A percentile compares a stretch with the other conserved stretches of the same genome.
phyloP scores from a whole-genome alignment of 352 stramenopile species.

The Hyaloperonospora arabidopsidis region DNA sequence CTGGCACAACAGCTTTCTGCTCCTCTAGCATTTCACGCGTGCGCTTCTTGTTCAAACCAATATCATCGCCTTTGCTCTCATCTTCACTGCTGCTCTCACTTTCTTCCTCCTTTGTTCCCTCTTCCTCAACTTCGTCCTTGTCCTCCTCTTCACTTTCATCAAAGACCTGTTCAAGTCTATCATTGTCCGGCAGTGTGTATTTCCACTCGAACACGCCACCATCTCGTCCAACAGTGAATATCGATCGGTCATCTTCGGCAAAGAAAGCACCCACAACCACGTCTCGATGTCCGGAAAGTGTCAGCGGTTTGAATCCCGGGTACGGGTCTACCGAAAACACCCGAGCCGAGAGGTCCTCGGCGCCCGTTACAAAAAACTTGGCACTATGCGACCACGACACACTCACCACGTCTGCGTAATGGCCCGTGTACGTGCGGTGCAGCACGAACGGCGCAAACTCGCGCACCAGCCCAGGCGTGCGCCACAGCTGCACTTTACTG shows the following conservation, averaged over 20 bases:
- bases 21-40: slow-evolving; percentile 24
- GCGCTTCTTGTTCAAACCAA: slow-evolving; percentile 16
- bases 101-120: slow-evolving; percentile 21
- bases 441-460: slow-evolving; percentile 89
- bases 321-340: slow-evolving; percentile 79
- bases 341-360: slow-evolving; percentile 82
- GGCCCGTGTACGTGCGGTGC: slow-evolving; percentile 81
- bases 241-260: slow-evolving; percentile 56
- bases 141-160: slow-evolving; percentile 30
- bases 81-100: slow-evolving; percentile 11
- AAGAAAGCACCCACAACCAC: slow-evolving; percentile 85
- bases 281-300: slow-evolving; percentile 85
- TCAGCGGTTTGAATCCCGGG: slow-evolving; percentile 73
- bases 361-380: slow-evolving; percentile 86
- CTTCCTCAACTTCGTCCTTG: slow-evolving; percentile 18
- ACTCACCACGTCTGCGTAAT: slow-evolving; percentile 85
- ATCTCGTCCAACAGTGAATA: slow-evolving; percentile 86
- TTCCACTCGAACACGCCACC: slow-evolving; percentile 84
- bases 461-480: slow-evolving; percentile 71
- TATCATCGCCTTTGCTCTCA: slow-evolving; percentile 30
- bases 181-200: slow-evolving; percentile 49
- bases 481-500: slow-evolving; percentile 90
- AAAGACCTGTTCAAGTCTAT: slow-evolving; percentile 22
- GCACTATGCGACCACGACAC: slow-evolving; percentile 84
- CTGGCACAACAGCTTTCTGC: slow-evolving; percentile 29